phyloP scores from a whole-genome alignment of 371 early-diverging fungal genomes.

The Actinomortierella ambigua region DNA sequence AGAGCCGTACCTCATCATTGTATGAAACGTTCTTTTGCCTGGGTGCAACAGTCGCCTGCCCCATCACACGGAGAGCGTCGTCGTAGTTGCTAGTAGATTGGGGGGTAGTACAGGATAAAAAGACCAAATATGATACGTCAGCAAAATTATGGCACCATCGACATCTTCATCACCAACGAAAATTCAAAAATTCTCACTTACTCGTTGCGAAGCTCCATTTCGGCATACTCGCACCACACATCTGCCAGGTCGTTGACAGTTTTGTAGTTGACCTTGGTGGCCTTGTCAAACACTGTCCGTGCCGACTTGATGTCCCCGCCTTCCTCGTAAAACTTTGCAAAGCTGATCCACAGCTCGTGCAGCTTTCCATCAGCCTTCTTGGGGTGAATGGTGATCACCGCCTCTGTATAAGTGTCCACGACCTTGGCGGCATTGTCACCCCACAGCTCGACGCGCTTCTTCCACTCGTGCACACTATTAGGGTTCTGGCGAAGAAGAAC shows the following conservation, averaged over 20 bases:
- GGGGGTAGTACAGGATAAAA: conserved; percentile 51
- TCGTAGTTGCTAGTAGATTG: conserved; percentile 29
- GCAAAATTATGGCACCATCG: conserved; percentile 69
- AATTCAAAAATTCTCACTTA: conserved; percentile 15
- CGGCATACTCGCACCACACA: conserved; percentile 93
- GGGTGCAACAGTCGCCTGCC: conserved; percentile 42
- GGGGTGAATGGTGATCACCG: conserved; percentile 78
- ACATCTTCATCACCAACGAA: conserved; percentile 72
- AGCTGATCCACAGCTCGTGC: conserved; percentile 83
- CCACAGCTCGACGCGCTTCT: conserved; percentile 80
- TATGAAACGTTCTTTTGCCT: conserved; percentile 54
- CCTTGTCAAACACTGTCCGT: conserved; percentile 85
- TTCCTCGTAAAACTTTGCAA: conserved; percentile 84
- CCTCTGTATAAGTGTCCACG: conserved; percentile 80
- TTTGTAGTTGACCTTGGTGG: conserved; percentile 79
- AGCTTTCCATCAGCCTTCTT: conserved; percentile 81
- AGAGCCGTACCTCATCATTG: conserved; percentile 52
- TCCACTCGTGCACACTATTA: conserved; percentile 92
- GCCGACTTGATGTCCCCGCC: conserved; percentile 68
- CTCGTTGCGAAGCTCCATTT: conserved; percentile 86
- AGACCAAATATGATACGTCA: conserved; percentile 5
- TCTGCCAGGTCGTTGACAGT: conserved; percentile 87
- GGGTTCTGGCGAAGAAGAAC: conserved; percentile 93
- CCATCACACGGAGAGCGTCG: conserved; percentile 45
- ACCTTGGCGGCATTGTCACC: conserved; percentile 64